These are phyloP conservation scores for Irpex lacteus DNA, from an alignment of 1,284 basidiomycete species.

Conservation along the genomic window DNA sequence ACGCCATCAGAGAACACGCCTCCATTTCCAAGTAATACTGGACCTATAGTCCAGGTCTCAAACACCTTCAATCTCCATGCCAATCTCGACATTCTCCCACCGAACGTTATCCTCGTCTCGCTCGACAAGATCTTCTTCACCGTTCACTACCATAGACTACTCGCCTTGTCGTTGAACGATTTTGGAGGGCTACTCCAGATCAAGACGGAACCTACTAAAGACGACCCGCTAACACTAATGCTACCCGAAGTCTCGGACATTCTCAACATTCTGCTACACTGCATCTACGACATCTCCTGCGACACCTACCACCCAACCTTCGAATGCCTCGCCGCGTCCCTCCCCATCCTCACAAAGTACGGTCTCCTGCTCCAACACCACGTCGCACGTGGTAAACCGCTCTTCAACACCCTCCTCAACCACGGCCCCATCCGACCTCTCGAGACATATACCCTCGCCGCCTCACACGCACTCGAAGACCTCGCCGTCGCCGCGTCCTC, in stretches of 20 bases:
- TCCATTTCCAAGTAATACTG: too few species aligned
- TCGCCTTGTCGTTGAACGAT: too few species aligned
- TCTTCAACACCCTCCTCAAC: constrained; percentile 30
- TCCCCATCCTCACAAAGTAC: constrained; percentile 30
- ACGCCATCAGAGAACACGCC: too few species aligned
- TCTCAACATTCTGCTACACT: constrained; percentile 36
- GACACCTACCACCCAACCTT: constrained; percentile 31
- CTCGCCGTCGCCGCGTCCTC: constrained; percentile 35
- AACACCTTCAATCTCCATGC: too few species aligned
- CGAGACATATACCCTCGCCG: constrained; percentile 34
- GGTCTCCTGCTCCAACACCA: constrained; percentile 23
- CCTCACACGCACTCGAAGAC: constrained; percentile 30
- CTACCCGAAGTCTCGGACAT: constrained; percentile 21
- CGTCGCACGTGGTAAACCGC: constrained; percentile 23
- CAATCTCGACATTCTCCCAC: too few species aligned
- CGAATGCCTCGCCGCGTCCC: constrained; percentile 27
- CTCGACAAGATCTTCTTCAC: too few species aligned
- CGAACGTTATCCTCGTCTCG: too few species aligned
- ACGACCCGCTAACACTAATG: too few species aligned
- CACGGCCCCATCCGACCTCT: constrained; percentile 34
- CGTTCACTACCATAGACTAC: too few species aligned
- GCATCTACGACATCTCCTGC: constrained; percentile 32
- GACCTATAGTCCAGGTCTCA: too few species aligned
- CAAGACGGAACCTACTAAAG: too few species aligned
- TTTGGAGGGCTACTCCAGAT: too few species aligned